Conservation (phyloP, 164 flowering plant species). For the Macadamia tetraphylla region DNA sequence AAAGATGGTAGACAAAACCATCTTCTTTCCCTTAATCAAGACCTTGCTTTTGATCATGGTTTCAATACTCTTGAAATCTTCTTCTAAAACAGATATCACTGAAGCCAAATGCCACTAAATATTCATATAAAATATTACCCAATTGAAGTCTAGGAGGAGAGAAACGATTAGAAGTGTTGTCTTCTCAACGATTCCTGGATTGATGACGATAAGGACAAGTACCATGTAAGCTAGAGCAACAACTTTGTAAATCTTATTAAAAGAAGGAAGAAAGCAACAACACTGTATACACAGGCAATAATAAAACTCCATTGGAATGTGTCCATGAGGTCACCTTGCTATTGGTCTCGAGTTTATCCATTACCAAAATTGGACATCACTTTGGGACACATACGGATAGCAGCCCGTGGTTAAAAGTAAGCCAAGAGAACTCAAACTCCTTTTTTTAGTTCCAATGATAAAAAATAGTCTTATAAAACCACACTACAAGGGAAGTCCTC, state of each 20-base stretch:
- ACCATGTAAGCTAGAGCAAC: conserved; percentile 6
- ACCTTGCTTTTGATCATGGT: conserved; percentile 58
- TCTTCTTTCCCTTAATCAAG: conserved; percentile 46
- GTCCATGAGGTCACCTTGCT: conserved; percentile 23
- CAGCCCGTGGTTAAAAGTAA: too few species aligned
- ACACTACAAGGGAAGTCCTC: too few species aligned
- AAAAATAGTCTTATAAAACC: too few species aligned
- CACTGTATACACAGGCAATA: background rate
- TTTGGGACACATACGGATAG: too few species aligned
- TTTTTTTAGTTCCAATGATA: too few species aligned
- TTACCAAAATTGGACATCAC: too few species aligned
- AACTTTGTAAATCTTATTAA: conserved; percentile 21
- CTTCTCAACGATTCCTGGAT: background rate
- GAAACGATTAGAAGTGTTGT: background rate
- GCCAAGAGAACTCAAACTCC: too few species aligned
- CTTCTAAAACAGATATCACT: conserved; percentile 59
- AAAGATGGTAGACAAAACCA: conserved; percentile 21
- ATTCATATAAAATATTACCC: conserved; percentile 43
- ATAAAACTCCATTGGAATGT: conserved; percentile 39
- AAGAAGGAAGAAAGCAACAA: conserved; percentile 7
- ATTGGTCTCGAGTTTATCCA: too few species aligned
- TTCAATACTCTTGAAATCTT: conserved; percentile 27
- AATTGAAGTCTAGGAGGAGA: conserved; percentile 9
- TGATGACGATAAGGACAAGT: conserved; percentile 5
- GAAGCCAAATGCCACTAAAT: conserved; percentile 59